phyloP scores from a whole-genome alignment of 352 stramenopile species.

The Phytophthora quininea region DNA sequence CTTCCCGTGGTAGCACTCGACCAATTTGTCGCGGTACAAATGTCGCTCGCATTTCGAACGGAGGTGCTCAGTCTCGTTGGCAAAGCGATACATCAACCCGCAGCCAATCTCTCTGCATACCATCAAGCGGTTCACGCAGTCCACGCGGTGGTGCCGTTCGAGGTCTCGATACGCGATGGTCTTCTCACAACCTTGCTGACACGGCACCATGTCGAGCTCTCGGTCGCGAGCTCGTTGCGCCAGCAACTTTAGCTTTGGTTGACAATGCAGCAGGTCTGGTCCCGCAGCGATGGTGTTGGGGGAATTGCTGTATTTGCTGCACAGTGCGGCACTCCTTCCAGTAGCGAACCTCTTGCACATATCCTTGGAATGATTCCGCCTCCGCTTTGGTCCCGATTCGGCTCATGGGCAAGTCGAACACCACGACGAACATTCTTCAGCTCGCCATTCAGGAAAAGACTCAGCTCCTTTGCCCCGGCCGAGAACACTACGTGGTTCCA shows the following conservation, averaged over 20 bases:
- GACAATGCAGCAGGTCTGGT: slow-evolving; percentile 69
- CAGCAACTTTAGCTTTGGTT: slow-evolving; percentile 72
- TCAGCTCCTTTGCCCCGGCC: slow-evolving; percentile 53
- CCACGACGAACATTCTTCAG: slow-evolving; percentile 48
- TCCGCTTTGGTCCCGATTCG: slow-evolving; percentile 45
- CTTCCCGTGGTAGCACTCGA: slow-evolving; percentile 42
- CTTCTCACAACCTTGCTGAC: slow-evolving; percentile 52
- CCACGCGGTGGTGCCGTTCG: slow-evolving; percentile 55
- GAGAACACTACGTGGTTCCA: slow-evolving; percentile 71
- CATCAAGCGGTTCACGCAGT: slow-evolving; percentile 60
- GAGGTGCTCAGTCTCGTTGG: slow-evolving; percentile 39
- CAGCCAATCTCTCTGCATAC: slow-evolving; percentile 60
- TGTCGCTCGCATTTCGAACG: slow-evolving; percentile 42
- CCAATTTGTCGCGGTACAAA: slow-evolving; percentile 47
- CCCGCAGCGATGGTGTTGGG: slow-evolving; percentile 68
- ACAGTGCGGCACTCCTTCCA: slow-evolving; percentile 52
- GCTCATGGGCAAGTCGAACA: slow-evolving; percentile 61
- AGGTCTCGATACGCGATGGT: slow-evolving; percentile 40
- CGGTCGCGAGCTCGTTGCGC: slow-evolving; percentile 61
- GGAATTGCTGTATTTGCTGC: slow-evolving; percentile 45
- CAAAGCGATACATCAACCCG: slow-evolving; percentile 38
- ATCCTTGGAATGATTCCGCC: slow-evolving; percentile 66
- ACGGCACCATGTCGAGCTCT: slow-evolving; percentile 42
- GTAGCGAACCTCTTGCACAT: slow-evolving; percentile 70
- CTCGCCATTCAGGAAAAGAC: slow-evolving; percentile 54